Evolutionary conservation across 2,329 filamentous ascomycete genomes (phyloP), one percentile per base, ranked within the genome.

Genomic region (Botryosphaeria dothidea): DNA sequence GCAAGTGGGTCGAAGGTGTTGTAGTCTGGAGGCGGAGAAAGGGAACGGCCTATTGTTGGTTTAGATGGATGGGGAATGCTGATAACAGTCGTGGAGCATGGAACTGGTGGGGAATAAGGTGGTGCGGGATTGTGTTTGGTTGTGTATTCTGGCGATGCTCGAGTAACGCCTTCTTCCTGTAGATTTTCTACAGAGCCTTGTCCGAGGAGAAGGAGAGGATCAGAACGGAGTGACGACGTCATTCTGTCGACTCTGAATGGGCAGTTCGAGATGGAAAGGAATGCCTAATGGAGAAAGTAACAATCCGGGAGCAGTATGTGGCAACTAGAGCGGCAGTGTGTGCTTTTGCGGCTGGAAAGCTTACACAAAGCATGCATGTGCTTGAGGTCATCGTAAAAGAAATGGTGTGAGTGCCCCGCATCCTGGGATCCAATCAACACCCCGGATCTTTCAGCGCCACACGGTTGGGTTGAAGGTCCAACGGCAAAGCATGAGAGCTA

Each of bases 1-100:
- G 67, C 68, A 23, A 68, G 66, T 3, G 66, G 56, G 43, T 70
- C 70, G 2, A 69, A 15, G 11, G 70, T 43, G 8, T 66, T 46
- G 61, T 71, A 69, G 17, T 46, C 60, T 2, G 69, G 70, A 5
- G 68, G 69, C n/a, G 52, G 49, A 4, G 49, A 52, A 4, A 23
- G 29, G 19, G 49, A 21, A 6, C 49, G 49, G 27, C 17, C 15
- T 8, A 34, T n/a, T 41, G 38, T n/a, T 41, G 38, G 38, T 41
- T 7, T 1, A 5, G 17, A 15, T 4, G 46, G 9, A 51, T 8
- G 4, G 27, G 49, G 23, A 23, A 7, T 34, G 27, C 27, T 52
- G 15, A 17, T 1, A 4, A 4, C 7, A 9, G 29, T 13, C 27
- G 27, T 13, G 11, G 23, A n/a, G 6, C 8, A 19, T 9, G 27